Evolutionary conservation across 1,284 basidiomycete species (phyloP), one percentile per base, ranked within the genome.

Genomic region (Peniophora sp.): DNA sequence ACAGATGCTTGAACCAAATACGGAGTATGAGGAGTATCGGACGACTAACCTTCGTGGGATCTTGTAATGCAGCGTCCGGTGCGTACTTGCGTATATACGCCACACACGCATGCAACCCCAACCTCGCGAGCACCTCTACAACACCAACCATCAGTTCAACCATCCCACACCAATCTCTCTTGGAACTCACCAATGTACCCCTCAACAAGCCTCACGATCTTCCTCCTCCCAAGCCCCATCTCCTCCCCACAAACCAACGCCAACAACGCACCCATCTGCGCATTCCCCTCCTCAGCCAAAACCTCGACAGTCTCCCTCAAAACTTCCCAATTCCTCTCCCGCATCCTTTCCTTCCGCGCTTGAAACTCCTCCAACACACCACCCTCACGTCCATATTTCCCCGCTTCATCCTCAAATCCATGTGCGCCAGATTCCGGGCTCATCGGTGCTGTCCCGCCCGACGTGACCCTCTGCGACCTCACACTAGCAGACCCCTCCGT

Each of bases 221-320:
- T 69, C 48, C 60, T 61, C 25, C 64, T 62, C 3, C 66, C 61
- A 10, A 89, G 63, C 19, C 61, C 58, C 25, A 90, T 66, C 59
- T 89, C 83, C 43, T 69, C 56, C 0, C 73, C 67, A 10, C 79
- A 83, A 20, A 89, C 67, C 2, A 85, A 61, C 2, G 78, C 70
- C 17, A 90, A 60, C 72, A 85, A 77, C 2, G 84, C 79, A 63
- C 87, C 89, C 72, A 81, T 85, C 59, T 89, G 87, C 1, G 89
- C 68, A 57, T 90, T 81, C 3, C 88, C 87, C 67, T 78, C 67
- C 52, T 85, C 81, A 1, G 77, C 77, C 58, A 81, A 79, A n/a
- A 68, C 66, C 52, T 87, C 82, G 36, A 89, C 56, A 1, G 74
- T 71, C 47, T 78, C 74, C 27, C 72, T 66, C 55, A 89, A 57